Base-by-base conservation (phyloP, 2,329 filamentous ascomycete genomes). In the Volutella citrinella region DNA sequence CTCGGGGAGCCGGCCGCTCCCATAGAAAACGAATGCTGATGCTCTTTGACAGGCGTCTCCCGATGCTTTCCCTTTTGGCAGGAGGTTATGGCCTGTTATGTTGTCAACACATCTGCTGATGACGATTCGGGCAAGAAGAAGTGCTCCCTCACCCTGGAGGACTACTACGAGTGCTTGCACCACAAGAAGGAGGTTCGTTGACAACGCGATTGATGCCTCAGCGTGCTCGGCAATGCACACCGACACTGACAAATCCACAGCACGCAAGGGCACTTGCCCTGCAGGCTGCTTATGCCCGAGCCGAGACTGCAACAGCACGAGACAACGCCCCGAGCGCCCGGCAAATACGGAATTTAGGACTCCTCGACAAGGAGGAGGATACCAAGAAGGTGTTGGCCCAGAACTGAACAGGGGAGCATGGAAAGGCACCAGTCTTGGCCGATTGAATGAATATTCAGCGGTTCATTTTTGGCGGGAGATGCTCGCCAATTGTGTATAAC, bases 11-110 rank as follows among this genome's bases (percentile, higher is more conserved):
- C n/a, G n/a, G n/a, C n/a, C n/a, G n/a, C n/a, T n/a, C n/a, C n/a
- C n/a, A n/a, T n/a, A n/a, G n/a, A n/a, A n/a, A n/a, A n/a, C n/a
- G n/a, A n/a, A n/a, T n/a, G n/a, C n/a, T n/a, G n/a, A n/a, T n/a
- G n/a, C n/a, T n/a, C n/a, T n/a, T n/a, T n/a, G 40, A 6, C 52
- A 81, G 77, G 77, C 55, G 74, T 77, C 44, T 71, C 70, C 52
- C 87, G 91, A 66, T 98, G 93, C 81, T 97, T 95, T 74, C 87
- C 90, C 61, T 98, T 96, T 80, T 98, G 93, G 93, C 93, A 98
- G 71, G 93, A 98, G 69, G 82, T 97, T 49, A 85, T 98, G 62
- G 89, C 89, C 56, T 98, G 93, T 80, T 98, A 98, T 66, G 89
- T 96, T 42, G 82, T 95, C 60, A 97, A 97, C 72, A 88, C 88